These are phyloP conservation scores for Dipodascus geniculatus DNA, from an alignment of 805 yeast genomes.

Conservation along the genomic window DNA sequence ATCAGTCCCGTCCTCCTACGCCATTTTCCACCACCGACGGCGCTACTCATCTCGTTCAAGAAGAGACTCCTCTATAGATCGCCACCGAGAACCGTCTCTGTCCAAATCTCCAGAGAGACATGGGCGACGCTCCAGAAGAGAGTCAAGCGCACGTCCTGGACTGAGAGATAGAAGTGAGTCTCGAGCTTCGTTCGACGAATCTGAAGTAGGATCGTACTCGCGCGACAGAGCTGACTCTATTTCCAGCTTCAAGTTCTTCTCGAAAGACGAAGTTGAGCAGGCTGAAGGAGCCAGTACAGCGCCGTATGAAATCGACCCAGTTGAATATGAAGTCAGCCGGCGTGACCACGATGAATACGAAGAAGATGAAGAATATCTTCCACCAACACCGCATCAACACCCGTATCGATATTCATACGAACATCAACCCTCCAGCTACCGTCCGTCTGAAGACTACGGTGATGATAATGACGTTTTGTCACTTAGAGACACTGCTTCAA, in stretches of 20 bases:
- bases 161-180: slow-evolving; percentile 4
- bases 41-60: slow-evolving; percentile 2
- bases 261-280: slow-evolving; percentile 66
- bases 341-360: slow-evolving; percentile 8
- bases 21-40: slow-evolving; percentile 44
- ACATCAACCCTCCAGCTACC: neutral
- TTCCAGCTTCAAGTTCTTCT: slow-evolving; percentile 62
- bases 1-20: slow-evolving; percentile 56
- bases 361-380: slow-evolving; percentile 4
- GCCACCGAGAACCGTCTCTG: slow-evolving; percentile 2
- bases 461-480: slow-evolving; percentile 4
- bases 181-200: slow-evolving; percentile 9
- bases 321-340: slow-evolving; percentile 16
- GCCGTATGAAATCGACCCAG: slow-evolving; percentile 26
- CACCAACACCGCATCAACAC: slow-evolving; percentile 8
- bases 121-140: slow-evolving; percentile 5
- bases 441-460: slow-evolving; percentile 3
- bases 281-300: slow-evolving; percentile 86
- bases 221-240: slow-evolving; percentile 12
- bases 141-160: neutral
- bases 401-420: slow-evolving; percentile 7
- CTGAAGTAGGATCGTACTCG: slow-evolving; percentile 2
- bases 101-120: slow-evolving; percentile 6
- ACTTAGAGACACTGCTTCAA: slow-evolving; percentile 5
- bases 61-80: neutral